Evolutionary conservation across 495 filamentous ascomycete species (phyloP), one percentile per base, ranked within the genome.

Genomic region (Recurvomyces mirabilis): DNA sequence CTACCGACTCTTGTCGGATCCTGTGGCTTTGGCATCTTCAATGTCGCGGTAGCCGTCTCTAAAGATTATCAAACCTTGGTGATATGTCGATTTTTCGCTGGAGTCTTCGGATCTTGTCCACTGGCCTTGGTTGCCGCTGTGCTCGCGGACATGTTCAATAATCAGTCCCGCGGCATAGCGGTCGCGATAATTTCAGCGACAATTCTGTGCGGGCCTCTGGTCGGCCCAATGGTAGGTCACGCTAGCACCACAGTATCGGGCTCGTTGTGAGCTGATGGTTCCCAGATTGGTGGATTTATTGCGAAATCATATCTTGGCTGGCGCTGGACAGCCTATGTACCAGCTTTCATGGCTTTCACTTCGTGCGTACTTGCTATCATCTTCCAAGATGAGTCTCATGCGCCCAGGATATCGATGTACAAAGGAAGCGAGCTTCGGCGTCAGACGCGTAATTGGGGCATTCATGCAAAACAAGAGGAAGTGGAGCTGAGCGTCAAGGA

Each of bases 61-160:
- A 89, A 88, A 58, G 84, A 93, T 57, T 60, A 87, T 2, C 87
- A 93, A 61, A 93, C 87, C 0, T 56, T 91, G 9, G 67, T 93
- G 37, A 75, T 93, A 49, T 82, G 77, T 51, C 81, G 87, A 17
- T 94, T 93, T 68, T 93, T 85, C 57, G 76, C 71, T 38, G 87
- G 87, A 32, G 66, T 77, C 49, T 74, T 73, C 52, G 85, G 83
- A 23, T 79, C 82, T 32, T 83, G 75, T 58, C 86, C 87, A 0
- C 57, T 94, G 6, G 77, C 87, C 18, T 77, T 93, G 32, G 87
- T 93, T 1, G 87, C 79, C 3, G 87, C 87, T 18, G 75, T 93
- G 36, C 91, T 94, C 63, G 81, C 82, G 1, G 87, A 94, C 46
- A 47, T 75, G 39, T 74, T 64, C 46, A 60, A 65, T 41, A 71